These are phyloP conservation scores for Shiraia sp. DNA, from an alignment of 2,329 filamentous ascomycete genomes.

Conservation along the genomic window DNA sequence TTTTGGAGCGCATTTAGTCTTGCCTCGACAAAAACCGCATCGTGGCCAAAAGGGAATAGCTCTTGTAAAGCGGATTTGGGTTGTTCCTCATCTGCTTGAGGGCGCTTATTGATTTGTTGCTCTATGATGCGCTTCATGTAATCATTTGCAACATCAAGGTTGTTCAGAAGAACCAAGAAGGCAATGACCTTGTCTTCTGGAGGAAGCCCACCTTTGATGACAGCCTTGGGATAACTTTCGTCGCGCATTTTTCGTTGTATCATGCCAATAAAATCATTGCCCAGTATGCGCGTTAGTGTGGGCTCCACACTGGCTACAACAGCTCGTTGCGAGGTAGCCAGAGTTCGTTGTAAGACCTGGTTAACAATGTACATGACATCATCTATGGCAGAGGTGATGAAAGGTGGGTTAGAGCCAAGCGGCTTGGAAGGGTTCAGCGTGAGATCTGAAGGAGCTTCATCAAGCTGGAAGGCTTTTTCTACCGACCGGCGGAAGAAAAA, in stretches of 20 bases:
- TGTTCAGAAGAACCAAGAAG: constrained; percentile 94
- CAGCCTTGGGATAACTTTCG: constrained; percentile 84
- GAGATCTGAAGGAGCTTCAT: constrained; percentile 81
- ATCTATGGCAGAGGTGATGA: constrained; percentile 93
- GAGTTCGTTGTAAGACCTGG: constrained; percentile 81
- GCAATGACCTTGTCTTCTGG: constrained; percentile 86
- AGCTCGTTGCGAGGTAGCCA: constrained; percentile 81
- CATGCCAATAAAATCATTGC: constrained; percentile 93
- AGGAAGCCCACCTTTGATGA: constrained; percentile 77
- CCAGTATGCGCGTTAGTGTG: constrained; percentile 76
- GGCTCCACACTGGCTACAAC: constrained; percentile 79
- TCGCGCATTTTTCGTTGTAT: constrained; percentile 97
- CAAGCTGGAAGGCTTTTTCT: constrained; percentile 95
- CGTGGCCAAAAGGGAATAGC: constrained; percentile 79
- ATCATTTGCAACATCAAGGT: constrained; percentile 87
- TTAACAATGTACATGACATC: constrained; percentile 99
- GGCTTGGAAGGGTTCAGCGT: constrained; percentile 74
- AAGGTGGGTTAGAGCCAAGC: constrained; percentile 78
- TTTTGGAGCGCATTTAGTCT: constrained; percentile 70
- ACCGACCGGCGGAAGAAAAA: constrained; percentile 97
- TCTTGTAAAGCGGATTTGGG: constrained; percentile 51
- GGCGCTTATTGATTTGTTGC: constrained; percentile 58
- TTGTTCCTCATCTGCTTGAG: constrained; percentile 45
- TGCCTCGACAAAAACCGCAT: constrained; percentile 70
- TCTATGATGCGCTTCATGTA: constrained; percentile 87